Evolutionary conservation across 2,329 filamentous ascomycete genomes (phyloP).

Genomic region (Hirsutella minnesotensis): DNA sequence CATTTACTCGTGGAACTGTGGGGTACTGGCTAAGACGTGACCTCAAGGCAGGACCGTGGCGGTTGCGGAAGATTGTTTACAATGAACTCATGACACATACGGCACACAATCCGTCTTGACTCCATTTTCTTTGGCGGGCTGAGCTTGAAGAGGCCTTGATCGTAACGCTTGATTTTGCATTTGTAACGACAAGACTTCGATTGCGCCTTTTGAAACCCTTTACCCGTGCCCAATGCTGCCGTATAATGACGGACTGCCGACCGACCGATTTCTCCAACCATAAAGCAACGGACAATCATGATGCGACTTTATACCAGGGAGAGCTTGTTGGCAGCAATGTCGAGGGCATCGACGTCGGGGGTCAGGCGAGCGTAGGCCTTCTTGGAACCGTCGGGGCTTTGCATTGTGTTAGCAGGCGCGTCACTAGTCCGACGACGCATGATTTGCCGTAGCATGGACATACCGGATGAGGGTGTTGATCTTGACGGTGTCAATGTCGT

Average conservation of each 20-base stretch:
- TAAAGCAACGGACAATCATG: slow-evolving; percentile 7
- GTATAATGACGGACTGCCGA: slow-evolving; percentile 18
- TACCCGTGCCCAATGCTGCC: slow-evolving; percentile 24
- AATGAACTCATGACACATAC: no score
- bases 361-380: slow-evolving; percentile 97
- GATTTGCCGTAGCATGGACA: slow-evolving; percentile 17
- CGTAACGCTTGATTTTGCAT: slow-evolving; percentile 21
- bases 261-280: slow-evolving; percentile 27
- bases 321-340: slow-evolving; percentile 98
- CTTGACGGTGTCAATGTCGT: slow-evolving; percentile 96
- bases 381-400: slow-evolving; percentile 83
- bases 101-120: neutral
- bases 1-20: no score
- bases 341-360: slow-evolving; percentile 91
- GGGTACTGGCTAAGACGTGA: no score
- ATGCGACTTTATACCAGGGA: slow-evolving; percentile 68
- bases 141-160: neutral
- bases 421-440: no score
- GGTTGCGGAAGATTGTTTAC: no score
- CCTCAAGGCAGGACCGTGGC: no score
- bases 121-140: neutral
- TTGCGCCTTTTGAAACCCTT: slow-evolving; percentile 15
- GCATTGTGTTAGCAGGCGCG: neutral
- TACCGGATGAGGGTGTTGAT: slow-evolving; percentile 99
- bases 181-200: slow-evolving; percentile 20